Percentiles rank a stretch among this genome's conserved stretches.
These are phyloP conservation scores for Rhipidocladum racemiflorum DNA, from an alignment of 176 grass and related monocot genomes.

Conservation along the genomic window DNA sequence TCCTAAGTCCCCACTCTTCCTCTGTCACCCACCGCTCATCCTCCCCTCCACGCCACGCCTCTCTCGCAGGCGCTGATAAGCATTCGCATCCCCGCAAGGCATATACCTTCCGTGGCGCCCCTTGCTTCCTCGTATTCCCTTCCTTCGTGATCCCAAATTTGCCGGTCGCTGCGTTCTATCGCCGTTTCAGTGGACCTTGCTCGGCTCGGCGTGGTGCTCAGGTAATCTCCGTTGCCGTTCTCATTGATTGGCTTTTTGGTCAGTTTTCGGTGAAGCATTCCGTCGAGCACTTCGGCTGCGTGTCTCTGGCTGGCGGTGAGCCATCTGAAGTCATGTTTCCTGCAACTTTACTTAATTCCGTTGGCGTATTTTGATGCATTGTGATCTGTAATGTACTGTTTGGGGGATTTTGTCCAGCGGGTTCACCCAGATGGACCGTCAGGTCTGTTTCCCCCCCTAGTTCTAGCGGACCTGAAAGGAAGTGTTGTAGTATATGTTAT, in stretches of 20 bases:
- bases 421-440: neutral
- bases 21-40: neutral
- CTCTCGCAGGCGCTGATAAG: neutral
- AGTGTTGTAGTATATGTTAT: neutral
- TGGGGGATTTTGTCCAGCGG: neutral
- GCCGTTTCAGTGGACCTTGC: conserved; percentile 19
- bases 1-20: conserved; percentile 24
- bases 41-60: neutral
- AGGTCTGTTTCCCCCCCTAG: neutral
- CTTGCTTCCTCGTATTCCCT: conserved; percentile 12
- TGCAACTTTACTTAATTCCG: neutral
- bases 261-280: conserved; percentile 40
- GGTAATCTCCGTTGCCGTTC: conserved; percentile 9
- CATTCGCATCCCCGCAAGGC: conserved; percentile 28
- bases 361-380: neutral
- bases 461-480: neutral
- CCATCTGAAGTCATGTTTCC: neutral
- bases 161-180: neutral
- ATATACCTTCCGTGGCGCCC: conserved; percentile 41
- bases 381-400: neutral
- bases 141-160: neutral
- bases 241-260: neutral
- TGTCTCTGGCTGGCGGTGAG: neutral
- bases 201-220: neutral
- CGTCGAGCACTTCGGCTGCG: conserved; percentile 23